A percentile compares a stretch with the other conserved stretches of the same genome.
These are phyloP conservation scores for Alisma plantagoaquatica DNA, from an alignment of 106 monocot genomes.

Conservation along the genomic window DNA sequence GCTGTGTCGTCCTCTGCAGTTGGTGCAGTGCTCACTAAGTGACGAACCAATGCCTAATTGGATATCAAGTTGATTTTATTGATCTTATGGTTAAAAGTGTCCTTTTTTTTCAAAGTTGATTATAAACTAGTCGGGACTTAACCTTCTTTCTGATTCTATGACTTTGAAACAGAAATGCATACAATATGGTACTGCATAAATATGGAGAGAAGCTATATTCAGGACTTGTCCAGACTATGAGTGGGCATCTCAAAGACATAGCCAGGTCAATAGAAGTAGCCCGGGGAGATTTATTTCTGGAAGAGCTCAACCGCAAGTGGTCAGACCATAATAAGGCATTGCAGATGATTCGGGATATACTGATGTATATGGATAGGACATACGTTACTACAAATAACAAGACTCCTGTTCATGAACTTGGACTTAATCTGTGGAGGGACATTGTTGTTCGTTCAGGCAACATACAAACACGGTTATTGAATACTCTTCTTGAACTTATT, in stretches of 20 bases:
- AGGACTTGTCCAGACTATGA: conserved; percentile 73
- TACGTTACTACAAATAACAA: conserved; percentile 49
- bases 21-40: no score
- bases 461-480: conserved; percentile 50
- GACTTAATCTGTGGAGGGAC: conserved; percentile 85
- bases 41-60: no score
- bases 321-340: conserved; percentile 88
- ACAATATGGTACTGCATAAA: conserved; percentile 96
- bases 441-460: conserved; percentile 49
- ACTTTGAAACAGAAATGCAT: conserved; percentile 63
- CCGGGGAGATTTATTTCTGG: conserved; percentile 71
- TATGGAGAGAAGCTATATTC: conserved; percentile 79
- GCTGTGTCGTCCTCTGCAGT: no score
- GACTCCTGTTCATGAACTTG: conserved; percentile 85
- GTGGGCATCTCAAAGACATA: conserved; percentile 70
- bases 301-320: conserved; percentile 86
- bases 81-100: no score
- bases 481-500: conserved; percentile 73
- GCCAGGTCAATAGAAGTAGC: conserved; percentile 69
- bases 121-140: no score
- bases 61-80: no score
- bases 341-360: conserved; percentile 91
- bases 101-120: no score
- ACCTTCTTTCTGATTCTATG: background rate
- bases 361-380: conserved; percentile 99